phyloP scores from a whole-genome alignment of 495 filamentous ascomycete species.

The Rhizodiscina lignyota region DNA sequence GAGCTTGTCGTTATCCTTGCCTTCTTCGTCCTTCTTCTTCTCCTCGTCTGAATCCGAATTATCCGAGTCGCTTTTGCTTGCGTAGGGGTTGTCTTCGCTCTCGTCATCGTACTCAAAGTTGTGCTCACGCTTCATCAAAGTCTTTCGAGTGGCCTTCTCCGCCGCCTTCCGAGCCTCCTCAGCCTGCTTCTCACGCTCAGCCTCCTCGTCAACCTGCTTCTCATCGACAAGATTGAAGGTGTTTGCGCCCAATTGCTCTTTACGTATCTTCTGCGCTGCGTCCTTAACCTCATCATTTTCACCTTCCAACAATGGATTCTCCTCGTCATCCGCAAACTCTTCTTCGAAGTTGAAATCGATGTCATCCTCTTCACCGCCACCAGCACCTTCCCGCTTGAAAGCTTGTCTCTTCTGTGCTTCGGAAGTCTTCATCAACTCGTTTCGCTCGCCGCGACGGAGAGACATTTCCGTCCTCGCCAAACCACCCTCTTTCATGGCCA shows the following conservation, averaged over 20 bases:
- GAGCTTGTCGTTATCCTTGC: constrained; percentile 9
- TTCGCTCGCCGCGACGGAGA: background rate
- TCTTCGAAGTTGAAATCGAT: constrained; percentile 24
- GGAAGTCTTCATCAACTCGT: constrained; percentile 1
- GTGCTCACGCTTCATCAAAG: constrained; percentile 66
- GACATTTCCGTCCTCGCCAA: background rate
- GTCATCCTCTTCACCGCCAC: constrained; percentile 38
- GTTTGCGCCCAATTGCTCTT: constrained; percentile 76
- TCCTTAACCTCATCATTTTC: constrained; percentile 75
- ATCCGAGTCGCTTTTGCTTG: constrained; percentile 3
- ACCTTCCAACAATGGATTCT: constrained; percentile 63
- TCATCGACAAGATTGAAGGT: constrained; percentile 50
- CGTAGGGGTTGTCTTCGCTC: constrained; percentile 59
- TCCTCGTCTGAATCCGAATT: constrained; percentile 42
- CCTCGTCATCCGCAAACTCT: constrained; percentile 75
- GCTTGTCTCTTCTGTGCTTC: constrained; percentile 31
- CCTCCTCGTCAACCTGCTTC: constrained; percentile 42
- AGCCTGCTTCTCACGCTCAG: constrained; percentile 72
- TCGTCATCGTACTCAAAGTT: constrained; percentile 70
- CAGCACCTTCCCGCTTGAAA: constrained; percentile 41
- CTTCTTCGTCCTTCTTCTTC: constrained; percentile 48
- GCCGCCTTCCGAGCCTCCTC: constrained; percentile 49
- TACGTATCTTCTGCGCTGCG: constrained; percentile 68
- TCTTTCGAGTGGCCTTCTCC: constrained; percentile 53
- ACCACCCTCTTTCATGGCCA: constrained; percentile 21